Evolutionary conservation across 257 asterid species (phyloP).

Genomic region (Perilla frutescens): DNA sequence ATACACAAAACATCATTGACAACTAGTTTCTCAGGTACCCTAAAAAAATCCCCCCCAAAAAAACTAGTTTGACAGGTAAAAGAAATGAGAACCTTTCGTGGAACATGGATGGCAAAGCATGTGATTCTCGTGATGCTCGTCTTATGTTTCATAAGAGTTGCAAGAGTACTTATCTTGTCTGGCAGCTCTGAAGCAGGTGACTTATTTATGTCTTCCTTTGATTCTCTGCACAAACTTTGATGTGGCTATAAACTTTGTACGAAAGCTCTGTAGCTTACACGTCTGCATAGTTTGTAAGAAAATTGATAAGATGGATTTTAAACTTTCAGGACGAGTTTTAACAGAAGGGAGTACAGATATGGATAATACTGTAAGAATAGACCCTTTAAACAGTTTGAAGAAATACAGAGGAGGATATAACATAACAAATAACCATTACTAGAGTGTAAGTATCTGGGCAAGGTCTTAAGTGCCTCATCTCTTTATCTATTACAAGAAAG

Average conservation of each 20-base stretch:
- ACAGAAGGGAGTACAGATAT: constrained; percentile 32
- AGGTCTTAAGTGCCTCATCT: not conserved
- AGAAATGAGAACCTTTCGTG: constrained; percentile 30
- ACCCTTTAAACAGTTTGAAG: constrained; percentile 60
- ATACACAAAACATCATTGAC: not conserved
- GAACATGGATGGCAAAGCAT: constrained; percentile 30
- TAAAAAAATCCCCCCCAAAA: not conserved
- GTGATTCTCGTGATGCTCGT: constrained; percentile 37
- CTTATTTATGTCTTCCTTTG: not conserved
- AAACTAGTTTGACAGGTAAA: constrained; percentile 35
- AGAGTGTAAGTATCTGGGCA: constrained; percentile 64
- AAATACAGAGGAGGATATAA: constrained; percentile 82
- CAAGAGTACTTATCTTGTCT: constrained; percentile 32
- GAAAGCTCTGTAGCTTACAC: not conserved
- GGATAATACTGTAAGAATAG: constrained; percentile 59
- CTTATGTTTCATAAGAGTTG: constrained; percentile 34
- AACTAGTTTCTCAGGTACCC: constrained; percentile 32
- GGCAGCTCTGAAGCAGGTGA: constrained; percentile 41
- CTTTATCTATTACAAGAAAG: not conserved
- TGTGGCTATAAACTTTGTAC: not conserved
- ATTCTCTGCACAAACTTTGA: not conserved
- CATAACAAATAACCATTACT: constrained; percentile 68
- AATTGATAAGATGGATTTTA: constrained; percentile 31
- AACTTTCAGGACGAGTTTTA: constrained; percentile 53
- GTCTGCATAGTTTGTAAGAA: constrained; percentile 10